Conservation (phyloP, 768 basidiomycete species). For the Lyophyllum shimeji region DNA sequence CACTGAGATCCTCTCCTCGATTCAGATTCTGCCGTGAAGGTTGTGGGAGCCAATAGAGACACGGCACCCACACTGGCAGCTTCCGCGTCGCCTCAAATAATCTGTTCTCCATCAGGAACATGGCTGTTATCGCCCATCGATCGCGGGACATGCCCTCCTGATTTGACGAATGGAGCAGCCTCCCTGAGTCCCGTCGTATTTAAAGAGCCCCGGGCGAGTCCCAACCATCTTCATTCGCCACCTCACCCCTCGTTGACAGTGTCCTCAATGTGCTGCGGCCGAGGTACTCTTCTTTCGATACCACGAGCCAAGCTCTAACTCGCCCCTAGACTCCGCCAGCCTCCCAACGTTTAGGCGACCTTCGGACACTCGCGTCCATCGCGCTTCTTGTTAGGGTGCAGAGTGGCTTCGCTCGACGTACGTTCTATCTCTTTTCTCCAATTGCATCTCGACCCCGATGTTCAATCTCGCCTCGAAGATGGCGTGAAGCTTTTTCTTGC, state of each 20-base stretch:
- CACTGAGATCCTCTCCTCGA: background rate
- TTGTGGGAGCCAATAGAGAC: slow-evolving; percentile 1
- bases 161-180: slow-evolving; percentile 21
- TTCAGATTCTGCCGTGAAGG: slow-evolving; percentile 5
- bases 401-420: slow-evolving; percentile 57
- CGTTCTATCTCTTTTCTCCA: slow-evolving; percentile 6
- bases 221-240: background rate
- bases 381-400: slow-evolving; percentile 69
- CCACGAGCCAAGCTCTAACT: background rate
- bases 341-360: slow-evolving; percentile 55
- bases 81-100: slow-evolving; percentile 2
- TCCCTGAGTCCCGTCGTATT: background rate
- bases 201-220: slow-evolving; percentile 6
- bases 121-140: slow-evolving; percentile 24
- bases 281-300: slow-evolving; percentile 7
- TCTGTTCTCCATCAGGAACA: slow-evolving; percentile 9
- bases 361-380: slow-evolving; percentile 66
- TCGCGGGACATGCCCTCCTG: slow-evolving; percentile 12
- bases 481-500: slow-evolving; percentile 30
- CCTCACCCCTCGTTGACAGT: background rate
- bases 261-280: slow-evolving; percentile 1
- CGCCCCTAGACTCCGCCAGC: slow-evolving; percentile 30
- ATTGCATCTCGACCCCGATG: background rate
- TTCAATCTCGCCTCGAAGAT: slow-evolving; percentile 19
- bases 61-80: background rate